phyloP scores from a whole-genome alignment of 768 basidiomycete species.

The Tephrocybe sp. region DNA sequence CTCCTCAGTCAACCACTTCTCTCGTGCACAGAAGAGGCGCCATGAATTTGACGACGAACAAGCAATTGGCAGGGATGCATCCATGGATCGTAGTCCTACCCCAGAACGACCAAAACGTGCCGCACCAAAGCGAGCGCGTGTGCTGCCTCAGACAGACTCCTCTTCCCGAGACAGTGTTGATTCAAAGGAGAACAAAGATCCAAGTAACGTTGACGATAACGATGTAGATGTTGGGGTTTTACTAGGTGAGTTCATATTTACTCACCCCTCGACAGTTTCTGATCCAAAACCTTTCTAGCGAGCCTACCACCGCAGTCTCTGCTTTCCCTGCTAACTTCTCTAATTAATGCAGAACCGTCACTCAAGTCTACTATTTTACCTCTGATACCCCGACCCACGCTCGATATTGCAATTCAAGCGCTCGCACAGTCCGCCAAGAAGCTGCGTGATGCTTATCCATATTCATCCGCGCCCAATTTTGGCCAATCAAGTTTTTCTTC shows the following conservation, averaged over 20 bases:
- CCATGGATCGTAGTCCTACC: constrained; percentile 85
- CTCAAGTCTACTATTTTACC: constrained; percentile 71
- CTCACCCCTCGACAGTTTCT: constrained; percentile 1
- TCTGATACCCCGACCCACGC: constrained; percentile 81
- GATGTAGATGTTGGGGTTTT: constrained; percentile 80
- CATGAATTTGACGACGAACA: constrained; percentile 67
- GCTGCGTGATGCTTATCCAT: constrained; percentile 80
- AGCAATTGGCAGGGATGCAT: constrained; percentile 48
- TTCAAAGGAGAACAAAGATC: constrained; percentile 48
- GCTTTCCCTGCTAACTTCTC: constrained; percentile 66
- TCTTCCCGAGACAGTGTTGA: constrained; percentile 37
- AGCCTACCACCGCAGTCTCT: constrained; percentile 76
- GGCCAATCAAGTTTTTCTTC: constrained; percentile 20
- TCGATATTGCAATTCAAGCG: constrained; percentile 70
- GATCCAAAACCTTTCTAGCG: constrained; percentile 42
- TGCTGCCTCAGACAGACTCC: constrained; percentile 30
- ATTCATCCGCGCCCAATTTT: constrained; percentile 51
- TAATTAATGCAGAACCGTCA: constrained; percentile 65
- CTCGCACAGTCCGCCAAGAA: constrained; percentile 67
- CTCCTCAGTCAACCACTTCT: constrained; percentile 45
- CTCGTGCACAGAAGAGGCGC: constrained; percentile 59
- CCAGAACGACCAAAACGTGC: constrained; percentile 74
- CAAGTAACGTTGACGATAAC: constrained; percentile 38
- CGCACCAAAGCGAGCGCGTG: constrained; percentile 63
- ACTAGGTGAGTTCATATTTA: constrained; percentile 53